phyloP scores from a whole-genome alignment of 495 filamentous ascomycete species.

The Schizothecium vesticola region DNA sequence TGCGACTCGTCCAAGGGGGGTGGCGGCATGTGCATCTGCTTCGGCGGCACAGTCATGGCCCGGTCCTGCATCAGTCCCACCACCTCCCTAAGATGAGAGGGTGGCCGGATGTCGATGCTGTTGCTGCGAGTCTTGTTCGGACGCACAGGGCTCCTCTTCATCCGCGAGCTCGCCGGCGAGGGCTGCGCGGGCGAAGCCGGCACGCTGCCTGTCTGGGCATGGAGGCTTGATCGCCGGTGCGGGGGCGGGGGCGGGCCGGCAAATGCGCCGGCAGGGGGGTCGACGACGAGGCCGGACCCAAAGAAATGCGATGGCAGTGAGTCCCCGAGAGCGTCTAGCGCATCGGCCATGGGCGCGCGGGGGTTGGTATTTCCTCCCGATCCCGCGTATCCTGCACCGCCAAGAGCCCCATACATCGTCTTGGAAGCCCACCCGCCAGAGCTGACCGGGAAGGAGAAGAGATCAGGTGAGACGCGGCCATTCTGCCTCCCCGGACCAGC shows the following conservation, averaged over 20 bases:
- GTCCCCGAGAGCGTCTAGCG: slow-evolving; percentile 33
- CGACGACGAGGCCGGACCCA: slow-evolving; percentile 23
- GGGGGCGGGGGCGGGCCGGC: slow-evolving; percentile 33
- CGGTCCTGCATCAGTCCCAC: slow-evolving; percentile 14
- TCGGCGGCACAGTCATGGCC: slow-evolving; percentile 29
- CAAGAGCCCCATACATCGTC: slow-evolving; percentile 38
- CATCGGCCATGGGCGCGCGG: slow-evolving; percentile 30
- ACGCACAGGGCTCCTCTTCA: slow-evolving; percentile 24
- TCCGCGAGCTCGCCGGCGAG: slow-evolving; percentile 18
- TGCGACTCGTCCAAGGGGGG: slow-evolving; percentile 7
- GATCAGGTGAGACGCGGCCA: slow-evolving; percentile 36
- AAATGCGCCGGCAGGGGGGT: slow-evolving; percentile 6
- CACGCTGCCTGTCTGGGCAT: slow-evolving; percentile 28
- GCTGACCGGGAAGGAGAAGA: slow-evolving; percentile 41
- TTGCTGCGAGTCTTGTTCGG: slow-evolving; percentile 31
- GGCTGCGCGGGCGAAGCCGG: slow-evolving; percentile 17
- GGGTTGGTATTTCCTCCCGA: slow-evolving; percentile 14
- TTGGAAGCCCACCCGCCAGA: slow-evolving; percentile 36
- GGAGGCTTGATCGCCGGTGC: slow-evolving; percentile 40
- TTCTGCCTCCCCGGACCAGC: slow-evolving; percentile 12
- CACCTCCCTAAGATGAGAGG: slow-evolving; percentile 10
- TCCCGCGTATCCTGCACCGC: slow-evolving; percentile 32
- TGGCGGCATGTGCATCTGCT: slow-evolving; percentile 20
- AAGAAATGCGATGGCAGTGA: slow-evolving; percentile 28
- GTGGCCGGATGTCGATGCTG: slow-evolving; percentile 31